Conservation (phyloP, 148 eudicot genomes). For the Heliamphora exappendiculata region DNA sequence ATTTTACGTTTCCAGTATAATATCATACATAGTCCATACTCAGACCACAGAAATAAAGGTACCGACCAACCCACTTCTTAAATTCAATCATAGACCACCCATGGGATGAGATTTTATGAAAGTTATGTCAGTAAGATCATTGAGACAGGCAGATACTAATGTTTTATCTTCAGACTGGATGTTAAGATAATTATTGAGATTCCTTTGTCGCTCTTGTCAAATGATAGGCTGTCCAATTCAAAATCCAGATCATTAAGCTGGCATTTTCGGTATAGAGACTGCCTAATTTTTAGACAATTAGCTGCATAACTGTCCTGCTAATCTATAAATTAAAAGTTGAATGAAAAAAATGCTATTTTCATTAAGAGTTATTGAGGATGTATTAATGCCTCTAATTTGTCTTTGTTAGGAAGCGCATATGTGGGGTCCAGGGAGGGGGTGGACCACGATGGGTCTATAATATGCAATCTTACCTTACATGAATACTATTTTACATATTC, state of each 20-base stretch:
- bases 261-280: neutral
- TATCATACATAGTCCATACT: neutral
- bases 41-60: neutral
- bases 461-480: too few relatives aligned
- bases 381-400: neutral
- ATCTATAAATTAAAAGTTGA: neutral
- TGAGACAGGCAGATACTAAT: neutral
- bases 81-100: neutral
- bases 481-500: neutral
- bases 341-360: neutral
- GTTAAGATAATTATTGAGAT: neutral
- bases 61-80: neutral
- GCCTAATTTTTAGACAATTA: neutral
- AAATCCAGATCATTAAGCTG: neutral
- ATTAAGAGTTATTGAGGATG: neutral
- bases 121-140: neutral
- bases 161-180: neutral
- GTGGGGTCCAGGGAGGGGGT: too few relatives aligned
- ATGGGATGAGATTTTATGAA: neutral
- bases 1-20: neutral
- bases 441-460: neutral
- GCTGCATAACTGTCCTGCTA: neutral
- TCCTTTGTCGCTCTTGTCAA: neutral
- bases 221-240: neutral
- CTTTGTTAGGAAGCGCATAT: neutral